phyloP scores from a whole-genome alignment of 768 basidiomycete species.

The Rhizopogon salebrosus region DNA sequence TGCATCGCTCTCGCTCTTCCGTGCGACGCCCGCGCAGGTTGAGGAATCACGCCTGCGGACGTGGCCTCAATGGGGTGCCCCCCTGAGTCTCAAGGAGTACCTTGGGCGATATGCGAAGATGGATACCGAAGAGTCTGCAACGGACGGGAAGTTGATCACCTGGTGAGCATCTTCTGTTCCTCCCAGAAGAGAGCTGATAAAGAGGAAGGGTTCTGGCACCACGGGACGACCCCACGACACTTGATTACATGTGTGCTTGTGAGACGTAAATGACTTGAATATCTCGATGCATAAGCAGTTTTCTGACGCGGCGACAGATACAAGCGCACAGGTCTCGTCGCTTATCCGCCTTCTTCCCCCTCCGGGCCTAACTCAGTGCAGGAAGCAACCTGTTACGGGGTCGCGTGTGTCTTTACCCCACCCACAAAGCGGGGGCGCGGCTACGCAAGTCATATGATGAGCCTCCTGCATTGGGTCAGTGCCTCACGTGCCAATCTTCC shows the following conservation, averaged over 20 bases:
- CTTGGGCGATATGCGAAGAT: conserved; percentile 34
- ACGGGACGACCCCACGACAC: conserved; percentile 35
- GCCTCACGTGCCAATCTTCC: conserved; percentile 29
- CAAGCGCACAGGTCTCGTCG: conserved; percentile 27
- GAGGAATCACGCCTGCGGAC: conserved; percentile 36
- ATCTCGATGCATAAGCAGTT: background rate
- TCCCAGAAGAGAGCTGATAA: background rate
- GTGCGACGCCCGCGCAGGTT: conserved; percentile 42
- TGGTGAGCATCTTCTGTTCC: conserved; percentile 33
- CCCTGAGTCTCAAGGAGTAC: conserved; percentile 41
- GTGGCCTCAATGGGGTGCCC: conserved; percentile 38
- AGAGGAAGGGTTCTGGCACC: conserved; percentile 52
- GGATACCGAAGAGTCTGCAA: conserved; percentile 38
- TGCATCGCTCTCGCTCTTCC: conserved; percentile 36
- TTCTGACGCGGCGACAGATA: conserved; percentile 22
- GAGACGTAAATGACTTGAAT: conserved; percentile 44
- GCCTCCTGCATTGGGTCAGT: conserved; percentile 53
- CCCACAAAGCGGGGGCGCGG: conserved; percentile 44
- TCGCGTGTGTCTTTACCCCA: conserved; percentile 57
- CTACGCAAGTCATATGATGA: conserved; percentile 63
- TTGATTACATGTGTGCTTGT: conserved; percentile 57
- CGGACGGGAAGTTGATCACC: conserved; percentile 40
- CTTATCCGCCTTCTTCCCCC: conserved; percentile 17
- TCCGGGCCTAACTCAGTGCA: conserved; percentile 10
- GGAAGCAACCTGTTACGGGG: conserved; percentile 40